phyloP scores from a whole-genome alignment of 1,139 yeast species.

The Maudiozyma humilis region DNA sequence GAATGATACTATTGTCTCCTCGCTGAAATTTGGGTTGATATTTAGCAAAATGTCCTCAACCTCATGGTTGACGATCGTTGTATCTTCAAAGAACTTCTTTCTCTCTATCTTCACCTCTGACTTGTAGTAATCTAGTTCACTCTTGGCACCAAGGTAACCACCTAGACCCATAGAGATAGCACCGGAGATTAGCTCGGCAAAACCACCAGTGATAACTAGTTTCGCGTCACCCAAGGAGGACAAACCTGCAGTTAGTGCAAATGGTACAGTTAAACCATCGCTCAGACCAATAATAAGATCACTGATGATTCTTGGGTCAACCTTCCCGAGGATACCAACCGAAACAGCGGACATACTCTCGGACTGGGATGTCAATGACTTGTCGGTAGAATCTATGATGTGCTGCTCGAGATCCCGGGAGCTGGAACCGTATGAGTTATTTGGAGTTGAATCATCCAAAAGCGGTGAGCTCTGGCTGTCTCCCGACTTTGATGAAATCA shows the following conservation, averaged over 20 bases:
- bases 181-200: slow-evolving; percentile 77
- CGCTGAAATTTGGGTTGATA: slow-evolving; percentile 47
- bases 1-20: slow-evolving; percentile 56
- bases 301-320: slow-evolving; percentile 41
- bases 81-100: slow-evolving; percentile 56
- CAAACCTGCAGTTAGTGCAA: slow-evolving; percentile 75
- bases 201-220: slow-evolving; percentile 75
- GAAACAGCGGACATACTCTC: not conserved
- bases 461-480: slow-evolving; percentile 12
- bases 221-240: slow-evolving; percentile 68
- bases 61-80: slow-evolving; percentile 47
- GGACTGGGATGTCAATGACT: not conserved
- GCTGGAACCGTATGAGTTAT: slow-evolving; percentile 6
- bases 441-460: slow-evolving; percentile 9
- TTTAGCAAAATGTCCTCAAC: slow-evolving; percentile 65
- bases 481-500: slow-evolving; percentile 11
- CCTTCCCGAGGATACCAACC: slow-evolving; percentile 20
- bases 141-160: slow-evolving; percentile 71
- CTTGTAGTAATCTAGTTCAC: slow-evolving; percentile 54
- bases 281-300: slow-evolving; percentile 72
- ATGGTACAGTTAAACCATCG: slow-evolving; percentile 78
- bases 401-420: slow-evolving; percentile 6
- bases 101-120: slow-evolving; percentile 68
- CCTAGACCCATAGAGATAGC: slow-evolving; percentile 84
- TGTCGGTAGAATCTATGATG: slow-evolving; percentile 2